Base-by-base conservation (phyloP, 2,329 filamentous ascomycete species). In the Fusarium torulosum region DNA sequence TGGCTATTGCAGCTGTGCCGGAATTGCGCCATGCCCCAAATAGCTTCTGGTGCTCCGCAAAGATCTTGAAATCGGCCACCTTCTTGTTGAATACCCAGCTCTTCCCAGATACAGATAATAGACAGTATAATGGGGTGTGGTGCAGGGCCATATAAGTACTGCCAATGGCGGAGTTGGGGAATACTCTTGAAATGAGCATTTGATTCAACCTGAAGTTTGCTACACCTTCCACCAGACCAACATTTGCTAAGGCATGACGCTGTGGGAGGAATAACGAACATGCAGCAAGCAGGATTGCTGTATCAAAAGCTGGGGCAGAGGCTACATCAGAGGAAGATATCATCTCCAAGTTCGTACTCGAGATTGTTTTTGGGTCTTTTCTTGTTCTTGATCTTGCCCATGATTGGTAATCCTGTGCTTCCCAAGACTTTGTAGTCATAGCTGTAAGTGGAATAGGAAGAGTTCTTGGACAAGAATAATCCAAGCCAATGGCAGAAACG, bases 41-140 rank as follows among this genome's bases (percentile, higher is more conserved):
- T 19, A 80, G 79, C 53, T 75, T 77, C 72, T 84, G 80, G 62
- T 85, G 82, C 63, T 83, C 80, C 43, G 76, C 69, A 66, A 85
- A 88, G 13, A 78, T 73, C 25, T 78, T 77, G 3, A 76, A 74
- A 6, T 80, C 76, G 3, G 81, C 74, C 7, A 88, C 76, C 69
- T 88, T 88, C 54, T 82, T 80, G 50, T 82, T 82, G 70, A 88
- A 87, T 20, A 86, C 78, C 85, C 85, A 88, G 52, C 82, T 86
- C 63, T 88, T 83, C 46, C 86, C 86, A 27, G 84, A 84, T 9
- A 88, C 84, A 13, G 85, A 85, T 19, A 89, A 79, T 1, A 89
- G 80, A 65, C 83, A 82, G 63, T 84, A 82, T 6, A 89, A 81
- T n/a, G 86, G 87, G 1, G 86, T 88, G 70, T 86, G 79, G 65